Conservation (phyloP, 2,329 filamentous ascomycete species). For the Aspergillus clavatus region DNA sequence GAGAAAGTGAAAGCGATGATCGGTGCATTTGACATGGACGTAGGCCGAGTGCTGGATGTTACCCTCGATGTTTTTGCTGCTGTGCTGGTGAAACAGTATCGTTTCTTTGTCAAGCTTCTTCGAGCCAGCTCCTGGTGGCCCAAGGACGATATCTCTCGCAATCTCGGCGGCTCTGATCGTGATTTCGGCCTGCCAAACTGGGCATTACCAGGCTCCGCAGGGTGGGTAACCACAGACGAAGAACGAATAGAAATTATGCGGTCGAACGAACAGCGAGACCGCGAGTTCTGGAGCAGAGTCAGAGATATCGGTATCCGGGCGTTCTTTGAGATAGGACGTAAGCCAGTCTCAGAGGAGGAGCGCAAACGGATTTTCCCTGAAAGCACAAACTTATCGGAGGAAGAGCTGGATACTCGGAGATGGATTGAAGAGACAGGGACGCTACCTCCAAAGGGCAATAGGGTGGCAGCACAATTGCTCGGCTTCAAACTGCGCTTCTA, state of each 20-base stretch:
- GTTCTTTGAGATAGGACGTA: constrained; percentile 82
- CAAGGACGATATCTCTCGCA: constrained; percentile 52
- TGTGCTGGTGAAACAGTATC: constrained; percentile 83
- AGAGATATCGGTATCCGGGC: constrained; percentile 70
- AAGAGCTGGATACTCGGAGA: constrained; percentile 56
- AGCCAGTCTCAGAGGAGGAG: constrained; percentile 59
- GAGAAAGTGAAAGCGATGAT: constrained; percentile 91
- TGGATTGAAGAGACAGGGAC: constrained; percentile 82
- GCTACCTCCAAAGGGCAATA: constrained; percentile 77
- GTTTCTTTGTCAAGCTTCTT: constrained; percentile 91
- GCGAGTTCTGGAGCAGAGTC: constrained; percentile 75
- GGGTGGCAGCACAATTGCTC: constrained; percentile 86
- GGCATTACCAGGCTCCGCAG: constrained; percentile 68
- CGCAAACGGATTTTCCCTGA: constrained; percentile 45
- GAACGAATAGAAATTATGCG: constrained; percentile 58
- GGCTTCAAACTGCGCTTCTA: constrained; percentile 98
- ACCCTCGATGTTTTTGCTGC: constrained; percentile 93
- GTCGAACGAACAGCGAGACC: constrained; percentile 62
- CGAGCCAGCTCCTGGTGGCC: constrained; percentile 97
- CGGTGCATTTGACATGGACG: constrained; percentile 93
- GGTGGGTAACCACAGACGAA: constrained; percentile 62
- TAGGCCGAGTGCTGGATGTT: constrained; percentile 88
- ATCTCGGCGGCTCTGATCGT: constrained; percentile 23
- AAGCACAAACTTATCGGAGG: constrained; percentile 36
- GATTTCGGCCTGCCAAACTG: constrained; percentile 71